Evolutionary conservation across 148 eudicot species (phyloP), one percentile per base, ranked within the genome.

Genomic region (Vaccinium corymbosum): DNA sequence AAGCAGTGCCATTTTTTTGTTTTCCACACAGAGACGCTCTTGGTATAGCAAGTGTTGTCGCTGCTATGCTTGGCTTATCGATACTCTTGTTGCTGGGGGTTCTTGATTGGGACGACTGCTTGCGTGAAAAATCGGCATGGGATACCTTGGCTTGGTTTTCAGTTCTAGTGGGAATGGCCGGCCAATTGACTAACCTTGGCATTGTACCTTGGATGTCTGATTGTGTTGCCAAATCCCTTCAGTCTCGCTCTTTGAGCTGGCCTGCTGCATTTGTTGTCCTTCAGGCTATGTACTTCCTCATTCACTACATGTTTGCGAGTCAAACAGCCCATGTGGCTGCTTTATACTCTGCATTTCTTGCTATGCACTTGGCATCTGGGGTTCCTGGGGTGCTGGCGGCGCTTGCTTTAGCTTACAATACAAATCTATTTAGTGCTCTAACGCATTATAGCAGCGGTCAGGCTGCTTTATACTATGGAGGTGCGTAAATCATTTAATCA

Each of bases 61-160:
- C 98, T 66, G 98, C 98, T 49, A 96, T 96, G 98, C 95, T 96
- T 71, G 98, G 95, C 29, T 87, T 96, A 84, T 96, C 98, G 19
- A 89, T 94, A 80, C 95, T 96, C 55, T 83, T 96, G 74, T 89
- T 93, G 86, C 77, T 90, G 72, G 98, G 98, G 82, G 98, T 96
- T 61, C 89, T 96, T 9, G 88, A 96, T 32, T 96, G 98, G 98
- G 93, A 94, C 52, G 98, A 96, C 68, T 96, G 98, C 86, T 85
- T 96, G 80, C 89, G 93, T 85, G 98, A 96, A 82, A 96, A 94
- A 89, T 94, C 98, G 29, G 98, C 98, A 84, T 96, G 98, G 98
- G 98, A 96, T 83, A 96, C 98, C 62, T 89, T 96, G 86, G 98
- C 98, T 52, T 96, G 98, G 98, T 96, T 96, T 88, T 98, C 98